Percentiles rank a stretch among this genome's conserved stretches.
phyloP scores from a whole-genome alignment of 148 eudicot species.

The Rhododendron henanense region DNA sequence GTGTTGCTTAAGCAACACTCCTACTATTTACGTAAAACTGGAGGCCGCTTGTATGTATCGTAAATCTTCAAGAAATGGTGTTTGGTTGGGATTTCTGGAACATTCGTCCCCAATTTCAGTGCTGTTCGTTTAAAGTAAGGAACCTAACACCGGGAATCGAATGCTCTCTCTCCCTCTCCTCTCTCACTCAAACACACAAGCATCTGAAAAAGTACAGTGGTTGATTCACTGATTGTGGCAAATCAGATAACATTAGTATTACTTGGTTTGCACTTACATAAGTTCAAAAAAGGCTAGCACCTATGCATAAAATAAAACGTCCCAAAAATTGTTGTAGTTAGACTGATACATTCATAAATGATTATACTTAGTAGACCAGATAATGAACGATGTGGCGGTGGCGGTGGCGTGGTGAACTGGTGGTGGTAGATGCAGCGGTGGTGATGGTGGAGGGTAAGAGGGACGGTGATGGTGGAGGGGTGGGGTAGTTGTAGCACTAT shows the following conservation, averaged over 20 bases:
- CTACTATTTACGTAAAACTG: neutral
- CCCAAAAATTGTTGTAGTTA: neutral
- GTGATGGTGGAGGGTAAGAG: neutral
- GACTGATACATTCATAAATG: neutral
- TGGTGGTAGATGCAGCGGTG: neutral
- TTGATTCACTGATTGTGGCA: neutral
- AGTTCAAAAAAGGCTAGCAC: neutral
- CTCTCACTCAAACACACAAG: neutral
- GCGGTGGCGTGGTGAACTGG: too few relatives aligned
- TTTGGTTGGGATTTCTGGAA: slow-evolving; percentile 2
- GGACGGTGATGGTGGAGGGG: neutral
- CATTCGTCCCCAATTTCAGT: neutral
- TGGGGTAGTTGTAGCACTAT: neutral
- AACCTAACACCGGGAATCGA: neutral
- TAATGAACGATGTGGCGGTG: too few relatives aligned
- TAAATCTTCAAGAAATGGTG: slow-evolving; percentile 5
- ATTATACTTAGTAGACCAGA: neutral
- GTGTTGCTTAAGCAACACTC: slow-evolving; percentile 48
- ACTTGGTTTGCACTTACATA: neutral
- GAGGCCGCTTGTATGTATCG: neutral
- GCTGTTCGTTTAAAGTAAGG: neutral
- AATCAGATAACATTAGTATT: neutral
- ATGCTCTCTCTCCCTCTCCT: too few relatives aligned
- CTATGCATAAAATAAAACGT: neutral
- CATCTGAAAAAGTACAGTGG: neutral